Base-by-base conservation (phyloP, 148 eudicot species). In the Polygonum aviculare region DNA sequence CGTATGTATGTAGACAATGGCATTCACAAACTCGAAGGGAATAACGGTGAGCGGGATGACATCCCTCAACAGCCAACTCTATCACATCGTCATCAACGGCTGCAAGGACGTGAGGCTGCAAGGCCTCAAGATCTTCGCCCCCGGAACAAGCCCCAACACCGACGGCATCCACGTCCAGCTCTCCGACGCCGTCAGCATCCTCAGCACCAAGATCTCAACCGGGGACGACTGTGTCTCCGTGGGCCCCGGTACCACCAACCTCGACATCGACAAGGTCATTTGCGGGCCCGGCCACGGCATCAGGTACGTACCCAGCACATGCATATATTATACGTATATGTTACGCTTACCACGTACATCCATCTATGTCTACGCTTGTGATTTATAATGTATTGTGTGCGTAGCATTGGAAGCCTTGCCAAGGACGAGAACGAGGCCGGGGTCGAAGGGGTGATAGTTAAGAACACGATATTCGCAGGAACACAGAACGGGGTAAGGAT, bases 31-130 rank as follows among this genome's bases (percentile, higher is more conserved):
- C 45, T 85, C 90, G n/a, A 77, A 77, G 44, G 82, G 86, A 22
- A 78, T 89, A 44, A 73, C 6, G 57, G 77, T 89, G 35, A 89
- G 57, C 45, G 85, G 87, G 69, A 15, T 89, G 11, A 84, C 77
- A 18, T 87, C 89, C 35, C n/a, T 87, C 12, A 89, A 89, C 74
- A 85, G 92, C 83, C 92, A 89, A 36, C 39, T 82, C 78, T 89
- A 80, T 75, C 92, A 89, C 78, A 75, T 89, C 36, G 87, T 81
- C 18, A 77, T 89, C 45, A 78, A 82, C 40, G 77, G 77, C 21
- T 89, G 87, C 80, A 55, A 73, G n/a, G 77, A 82, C 38, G 87
- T 80, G 36, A 79, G 21, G 47, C n/a, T 89, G 0, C 83, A 80
- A 38, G 67, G 47, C 12, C 45, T 59, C 2, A 75, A 36, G 44